These are phyloP conservation scores for Trichosporon faecale DNA, from an alignment of 1,284 basidiomycete genomes.

Conservation along the genomic window DNA sequence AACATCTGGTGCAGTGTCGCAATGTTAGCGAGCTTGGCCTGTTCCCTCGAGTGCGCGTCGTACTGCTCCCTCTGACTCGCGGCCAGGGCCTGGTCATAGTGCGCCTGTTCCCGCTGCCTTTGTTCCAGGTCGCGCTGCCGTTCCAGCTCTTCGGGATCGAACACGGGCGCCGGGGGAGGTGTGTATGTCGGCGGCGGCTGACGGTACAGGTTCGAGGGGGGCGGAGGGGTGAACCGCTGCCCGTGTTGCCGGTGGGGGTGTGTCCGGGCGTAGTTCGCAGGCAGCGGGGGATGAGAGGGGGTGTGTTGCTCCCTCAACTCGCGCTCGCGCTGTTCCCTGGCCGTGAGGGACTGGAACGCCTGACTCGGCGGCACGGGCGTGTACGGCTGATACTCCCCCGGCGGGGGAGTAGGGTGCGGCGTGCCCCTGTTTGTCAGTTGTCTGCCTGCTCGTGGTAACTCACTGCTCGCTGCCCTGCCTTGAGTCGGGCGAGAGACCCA, in stretches of 20 bases:
- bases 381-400: constrained; percentile 3
- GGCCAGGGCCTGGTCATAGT: neutral
- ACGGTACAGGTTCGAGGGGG: neutral
- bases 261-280: neutral
- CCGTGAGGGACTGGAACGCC: neutral
- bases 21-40: constrained; percentile 40
- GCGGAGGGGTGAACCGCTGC: neutral
- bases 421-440: too few species aligned
- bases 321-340: neutral
- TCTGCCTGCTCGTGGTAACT: too few species aligned
- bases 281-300: neutral
- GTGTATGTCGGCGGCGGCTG: neutral
- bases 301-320: too few species aligned
- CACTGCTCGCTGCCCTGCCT: constrained; percentile 12
- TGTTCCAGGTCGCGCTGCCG: neutral
- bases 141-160: neutral
- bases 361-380: neutral
- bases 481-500: constrained; percentile 20
- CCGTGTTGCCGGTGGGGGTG: neutral
- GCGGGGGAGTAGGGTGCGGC: constrained; percentile 19
- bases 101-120: neutral
- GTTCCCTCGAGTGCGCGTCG: constrained; percentile 32
- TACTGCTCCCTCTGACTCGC: neutral
- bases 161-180: neutral
- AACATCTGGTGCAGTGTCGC: constrained; percentile 82